Evolutionary conservation across 306 rosid genomes (phyloP), one percentile per base, ranked within the genome.

Genomic region (Castanopsis chinensis): DNA sequence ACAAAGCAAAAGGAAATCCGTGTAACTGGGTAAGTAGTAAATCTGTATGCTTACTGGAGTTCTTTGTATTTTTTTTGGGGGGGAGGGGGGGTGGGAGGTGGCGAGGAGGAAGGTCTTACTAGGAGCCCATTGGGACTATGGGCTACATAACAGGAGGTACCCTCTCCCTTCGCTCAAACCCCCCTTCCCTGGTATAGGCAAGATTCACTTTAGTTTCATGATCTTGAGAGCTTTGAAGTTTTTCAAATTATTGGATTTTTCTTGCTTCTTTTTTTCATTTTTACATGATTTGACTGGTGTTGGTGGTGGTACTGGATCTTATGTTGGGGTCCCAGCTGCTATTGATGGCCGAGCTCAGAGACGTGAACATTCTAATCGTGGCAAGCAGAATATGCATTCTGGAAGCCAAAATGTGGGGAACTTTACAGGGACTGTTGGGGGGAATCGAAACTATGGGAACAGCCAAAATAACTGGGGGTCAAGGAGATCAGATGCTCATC

Each of bases 1-100:
- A 94, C 97, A 27, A 94, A 94, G 85, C 95, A 89, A 85, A 94
- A 92, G 88, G 75, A 89, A 87, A 94, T 94, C 53, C 92, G 93
- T 76, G 95, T 94, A 69, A 94, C 97, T 27, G 99, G 93, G 99
- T 92, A 82, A 82, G 92, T 85, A 45, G 45, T 76, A 80, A 78
- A 77, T 77, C 69, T 81, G 27, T 76, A 69, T 65, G 49, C 72
- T 73, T 15, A 41, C 5, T 69, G 23, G 56, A 72, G 76, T 63
- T 27, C 59, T 32, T 3, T 49, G 1, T 12, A 12, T 49, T 13
- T 49, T 49, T 41, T 41, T 4, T 37, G 51, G 13, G 13, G 0
- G 15, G 15, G 53, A 15, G 4, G 52, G 3, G 41, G 6, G 2
- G 5, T 25, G 9, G 9, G 41, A 25, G 27, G 2, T 25, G 2